Conservation (phyloP, 441 rosid species). For the Gossypium aridum region DNA sequence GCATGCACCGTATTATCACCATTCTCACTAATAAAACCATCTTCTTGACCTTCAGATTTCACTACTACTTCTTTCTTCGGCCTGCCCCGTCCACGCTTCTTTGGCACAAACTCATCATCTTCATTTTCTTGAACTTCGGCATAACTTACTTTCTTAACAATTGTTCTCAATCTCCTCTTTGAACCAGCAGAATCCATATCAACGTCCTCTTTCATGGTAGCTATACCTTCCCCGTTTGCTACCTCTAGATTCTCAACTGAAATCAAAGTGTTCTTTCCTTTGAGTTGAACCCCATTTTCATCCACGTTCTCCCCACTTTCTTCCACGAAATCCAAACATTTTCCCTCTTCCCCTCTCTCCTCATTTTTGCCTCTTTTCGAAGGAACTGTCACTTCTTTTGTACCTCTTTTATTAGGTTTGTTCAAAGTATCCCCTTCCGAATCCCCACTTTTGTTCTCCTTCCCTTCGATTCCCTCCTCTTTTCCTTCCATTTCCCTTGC, state of each 20-base stretch:
- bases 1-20: background rate
- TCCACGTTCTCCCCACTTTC: constrained; percentile 1
- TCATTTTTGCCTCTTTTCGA: background rate
- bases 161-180: constrained; percentile 14
- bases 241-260: background rate
- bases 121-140: constrained; percentile 6
- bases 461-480: background rate
- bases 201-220: background rate
- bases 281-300: background rate
- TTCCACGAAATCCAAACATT: background rate
- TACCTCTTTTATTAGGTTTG: constrained; percentile 1
- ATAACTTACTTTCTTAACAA: constrained; percentile 17
- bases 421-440: background rate
- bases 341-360: background rate
- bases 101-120: background rate
- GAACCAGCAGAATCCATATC: background rate
- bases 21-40: background rate
- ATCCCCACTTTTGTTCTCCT: background rate
- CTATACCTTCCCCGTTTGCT: background rate
- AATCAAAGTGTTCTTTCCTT: background rate
- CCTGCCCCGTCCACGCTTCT: constrained; percentile 8
- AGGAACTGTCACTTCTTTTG: background rate
- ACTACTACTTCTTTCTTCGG: background rate
- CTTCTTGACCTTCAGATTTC: constrained; percentile 2
- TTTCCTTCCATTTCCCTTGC: background rate